A percentile compares a stretch with the other conserved stretches of the same genome.
phyloP scores from a whole-genome alignment of 225 moss, liverwort and hornwort species.

The Lunularia cruciata region DNA sequence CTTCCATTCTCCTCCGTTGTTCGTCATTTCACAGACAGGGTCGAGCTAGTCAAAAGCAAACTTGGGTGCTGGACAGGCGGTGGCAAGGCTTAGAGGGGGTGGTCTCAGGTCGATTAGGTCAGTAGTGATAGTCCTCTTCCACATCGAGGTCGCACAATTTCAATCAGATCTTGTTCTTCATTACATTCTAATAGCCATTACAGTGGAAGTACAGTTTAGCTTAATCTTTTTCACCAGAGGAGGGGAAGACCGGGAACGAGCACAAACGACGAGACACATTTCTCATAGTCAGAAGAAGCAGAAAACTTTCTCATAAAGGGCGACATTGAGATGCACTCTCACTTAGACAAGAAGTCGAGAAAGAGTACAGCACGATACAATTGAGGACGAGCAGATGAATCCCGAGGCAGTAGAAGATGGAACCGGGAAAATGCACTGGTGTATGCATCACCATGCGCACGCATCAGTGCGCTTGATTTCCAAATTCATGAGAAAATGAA shows the following conservation, averaged over 20 bases:
- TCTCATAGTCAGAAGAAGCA: neutral
- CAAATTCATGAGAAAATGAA: too few species aligned
- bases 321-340: neutral
- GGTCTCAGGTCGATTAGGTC: neutral
- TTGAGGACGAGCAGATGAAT: neutral
- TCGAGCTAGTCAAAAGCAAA: conserved; percentile 6
- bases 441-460: neutral
- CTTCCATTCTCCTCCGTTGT: neutral
- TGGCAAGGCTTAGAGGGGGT: conserved; percentile 27
- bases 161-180: neutral
- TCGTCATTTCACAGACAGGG: neutral
- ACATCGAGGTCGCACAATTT: neutral
- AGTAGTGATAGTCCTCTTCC: neutral
- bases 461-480: too few species aligned
- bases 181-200: conserved; percentile 2
- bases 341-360: neutral
- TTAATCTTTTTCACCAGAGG: neutral
- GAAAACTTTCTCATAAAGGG: neutral
- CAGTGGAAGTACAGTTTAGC: neutral
- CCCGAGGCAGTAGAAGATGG: neutral
- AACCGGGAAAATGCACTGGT: conserved; percentile 6
- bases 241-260: conserved; percentile 5
- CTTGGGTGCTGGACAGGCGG: conserved; percentile 33
- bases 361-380: neutral
- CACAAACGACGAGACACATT: neutral